Percentiles rank a stretch among this genome's conserved stretches.
These are phyloP conservation scores for Scedosporium dehoogii DNA, from an alignment of 2,329 filamentous ascomycete genomes.

Conservation along the genomic window DNA sequence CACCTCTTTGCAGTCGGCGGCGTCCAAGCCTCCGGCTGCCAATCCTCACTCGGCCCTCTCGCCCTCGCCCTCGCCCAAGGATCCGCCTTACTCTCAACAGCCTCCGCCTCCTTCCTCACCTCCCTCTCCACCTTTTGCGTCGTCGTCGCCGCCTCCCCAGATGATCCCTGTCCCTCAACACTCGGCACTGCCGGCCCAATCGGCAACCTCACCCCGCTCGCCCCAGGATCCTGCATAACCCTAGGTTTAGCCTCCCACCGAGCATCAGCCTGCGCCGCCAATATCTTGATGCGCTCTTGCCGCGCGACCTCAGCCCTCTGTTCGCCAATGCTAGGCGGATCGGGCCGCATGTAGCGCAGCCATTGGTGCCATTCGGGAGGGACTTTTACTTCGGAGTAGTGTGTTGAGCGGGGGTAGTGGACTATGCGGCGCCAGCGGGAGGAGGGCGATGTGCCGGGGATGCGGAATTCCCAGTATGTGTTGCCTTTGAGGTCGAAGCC, in stretches of 20 bases:
- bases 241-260: conserved; percentile 52
- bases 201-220: conserved; percentile 12
- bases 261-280: conserved; percentile 53
- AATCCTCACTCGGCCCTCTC: conserved; percentile 48
- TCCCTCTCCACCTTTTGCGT: conserved; percentile 6
- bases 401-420: conserved; percentile 42
- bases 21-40: conserved; percentile 57
- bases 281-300: conserved; percentile 39
- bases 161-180: conserved; percentile 5
- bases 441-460: conserved; percentile 22
- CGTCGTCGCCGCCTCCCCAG: not conserved
- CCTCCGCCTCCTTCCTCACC: not conserved
- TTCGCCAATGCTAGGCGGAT: conserved; percentile 47
- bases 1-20: conserved; percentile 30
- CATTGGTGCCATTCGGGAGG: conserved; percentile 59
- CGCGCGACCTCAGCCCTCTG: conserved; percentile 43
- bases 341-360: conserved; percentile 49
- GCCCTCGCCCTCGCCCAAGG: conserved; percentile 49
- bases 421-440: conserved; percentile 52
- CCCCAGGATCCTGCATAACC: conserved; percentile 29
- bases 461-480: conserved; percentile 59
- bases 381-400: conserved; percentile 45
- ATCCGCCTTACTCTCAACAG: conserved; percentile 23
- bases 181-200: conserved; percentile 6
- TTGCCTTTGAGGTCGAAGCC: conserved; percentile 56